These are phyloP conservation scores for Neofusicoccum sp. DNA, from an alignment of 2,329 filamentous ascomycete species.

Conservation along the genomic window DNA sequence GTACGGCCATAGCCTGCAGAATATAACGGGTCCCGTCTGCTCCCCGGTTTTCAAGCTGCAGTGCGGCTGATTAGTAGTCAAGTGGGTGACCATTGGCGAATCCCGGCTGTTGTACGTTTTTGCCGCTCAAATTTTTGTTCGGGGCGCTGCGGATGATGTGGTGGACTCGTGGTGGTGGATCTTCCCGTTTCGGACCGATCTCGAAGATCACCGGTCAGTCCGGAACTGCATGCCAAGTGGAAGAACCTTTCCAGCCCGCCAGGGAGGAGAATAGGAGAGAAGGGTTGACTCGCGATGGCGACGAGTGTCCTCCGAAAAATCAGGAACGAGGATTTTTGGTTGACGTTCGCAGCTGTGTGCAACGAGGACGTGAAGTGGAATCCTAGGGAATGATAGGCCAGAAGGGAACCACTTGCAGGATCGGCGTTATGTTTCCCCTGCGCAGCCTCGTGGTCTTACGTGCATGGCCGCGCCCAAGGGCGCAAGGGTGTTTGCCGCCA, in stretches of 20 bases:
- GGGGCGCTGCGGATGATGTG: neutral
- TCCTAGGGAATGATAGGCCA: neutral
- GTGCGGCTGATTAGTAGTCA: slow-evolving; percentile 19
- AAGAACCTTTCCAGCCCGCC: neutral
- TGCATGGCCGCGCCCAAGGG: neutral
- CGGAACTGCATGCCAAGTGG: slow-evolving; percentile 7
- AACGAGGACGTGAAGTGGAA: slow-evolving; percentile 5
- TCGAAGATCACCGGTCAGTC: slow-evolving; percentile 14
- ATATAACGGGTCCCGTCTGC: slow-evolving; percentile 18
- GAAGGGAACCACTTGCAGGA: neutral
- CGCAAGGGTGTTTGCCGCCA: neutral
- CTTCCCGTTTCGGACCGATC: slow-evolving; percentile 16
- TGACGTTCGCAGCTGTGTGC: neutral
- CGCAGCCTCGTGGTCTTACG: slow-evolving; percentile 8
- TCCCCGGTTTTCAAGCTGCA: slow-evolving; percentile 20
- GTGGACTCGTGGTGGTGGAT: slow-evolving; percentile 13
- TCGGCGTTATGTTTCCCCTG: neutral
- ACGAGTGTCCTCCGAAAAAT: neutral
- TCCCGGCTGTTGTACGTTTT: slow-evolving; percentile 16
- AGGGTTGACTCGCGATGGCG: neutral
- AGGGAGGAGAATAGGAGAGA: neutral
- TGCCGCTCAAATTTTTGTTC: neutral
- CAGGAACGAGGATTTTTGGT: neutral
- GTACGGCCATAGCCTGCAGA: neutral
- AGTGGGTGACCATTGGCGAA: slow-evolving; percentile 19